A percentile compares a stretch with the other conserved stretches of the same genome.
Conservation (phyloP, 1,139 yeast genomes). For the Chernovozyma sophiae-reginae region DNA sequence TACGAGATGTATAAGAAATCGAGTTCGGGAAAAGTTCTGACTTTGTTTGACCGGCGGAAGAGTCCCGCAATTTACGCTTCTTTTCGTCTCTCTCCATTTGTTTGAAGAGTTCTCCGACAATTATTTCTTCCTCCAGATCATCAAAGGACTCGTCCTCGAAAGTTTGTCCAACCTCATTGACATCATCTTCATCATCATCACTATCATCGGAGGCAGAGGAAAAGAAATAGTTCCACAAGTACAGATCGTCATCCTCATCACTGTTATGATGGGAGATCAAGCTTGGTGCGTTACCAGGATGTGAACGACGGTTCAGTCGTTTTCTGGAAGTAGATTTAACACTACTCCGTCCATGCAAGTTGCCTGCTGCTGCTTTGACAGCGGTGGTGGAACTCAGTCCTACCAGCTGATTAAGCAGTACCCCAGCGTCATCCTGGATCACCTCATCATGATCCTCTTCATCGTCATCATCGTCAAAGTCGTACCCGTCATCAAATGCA, state of each 20-base stretch:
- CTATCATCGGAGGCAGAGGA: slow-evolving; percentile 28
- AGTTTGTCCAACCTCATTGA: slow-evolving; percentile 7
- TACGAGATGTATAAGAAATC: neutral
- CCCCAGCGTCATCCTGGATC: slow-evolving; percentile 5
- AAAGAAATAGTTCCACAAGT: slow-evolving; percentile 54
- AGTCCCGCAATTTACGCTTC: slow-evolving; percentile 6
- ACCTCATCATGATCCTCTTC: neutral
- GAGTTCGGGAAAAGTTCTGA: no score
- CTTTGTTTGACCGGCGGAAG: slow-evolving; percentile 2
- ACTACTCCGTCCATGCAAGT: neutral
- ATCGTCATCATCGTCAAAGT: neutral
- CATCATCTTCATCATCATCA: no score
- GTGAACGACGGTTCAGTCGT: neutral
- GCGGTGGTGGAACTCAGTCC: neutral
- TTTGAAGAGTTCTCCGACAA: slow-evolving; percentile 7
- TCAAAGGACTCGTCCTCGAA: slow-evolving; percentile 2
- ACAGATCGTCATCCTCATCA: slow-evolving; percentile 51
- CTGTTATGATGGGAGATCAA: slow-evolving; percentile 10
- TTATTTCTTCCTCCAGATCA: slow-evolving; percentile 8
- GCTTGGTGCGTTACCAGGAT: slow-evolving; percentile 3
- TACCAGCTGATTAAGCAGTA: no score
- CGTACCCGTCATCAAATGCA: neutral
- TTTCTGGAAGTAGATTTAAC: neutral
- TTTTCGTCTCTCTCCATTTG: slow-evolving; percentile 7
- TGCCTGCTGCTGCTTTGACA: neutral